Percentiles rank a stretch among this genome's conserved stretches.
phyloP scores from a whole-genome alignment of 1,284 basidiomycete genomes.

The Erythrobasidium hasegawianum region DNA sequence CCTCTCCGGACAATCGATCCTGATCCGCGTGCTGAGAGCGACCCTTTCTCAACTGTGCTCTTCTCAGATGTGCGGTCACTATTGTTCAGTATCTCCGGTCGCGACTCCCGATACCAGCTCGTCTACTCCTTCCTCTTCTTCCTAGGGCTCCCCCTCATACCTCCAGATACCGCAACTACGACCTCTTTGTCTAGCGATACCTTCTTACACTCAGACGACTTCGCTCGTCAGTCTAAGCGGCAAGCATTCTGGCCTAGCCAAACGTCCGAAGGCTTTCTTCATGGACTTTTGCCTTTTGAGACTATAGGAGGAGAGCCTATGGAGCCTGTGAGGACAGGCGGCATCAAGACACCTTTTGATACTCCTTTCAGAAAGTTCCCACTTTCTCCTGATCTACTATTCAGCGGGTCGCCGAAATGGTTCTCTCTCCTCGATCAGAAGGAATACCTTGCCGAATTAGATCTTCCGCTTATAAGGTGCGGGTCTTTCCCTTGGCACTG shows the following conservation, averaged over 20 bases:
- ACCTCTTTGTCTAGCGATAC: conserved; percentile 49
- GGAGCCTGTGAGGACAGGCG: conserved; percentile 47
- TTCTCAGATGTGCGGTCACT: conserved; percentile 73
- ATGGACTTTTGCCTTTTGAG: conserved; percentile 43
- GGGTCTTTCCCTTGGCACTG: conserved; percentile 28
- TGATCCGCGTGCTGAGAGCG: conserved; percentile 57
- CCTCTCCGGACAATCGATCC: conserved; percentile 61
- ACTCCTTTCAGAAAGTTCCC: conserved; percentile 43
- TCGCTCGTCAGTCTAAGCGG: conserved; percentile 36
- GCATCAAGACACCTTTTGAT: conserved; percentile 39
- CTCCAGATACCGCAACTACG: conserved; percentile 50
- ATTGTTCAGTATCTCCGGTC: conserved; percentile 60
- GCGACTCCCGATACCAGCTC: conserved; percentile 60
- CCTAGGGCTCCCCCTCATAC: conserved; percentile 60
- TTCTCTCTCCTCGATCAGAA: conserved; percentile 46
- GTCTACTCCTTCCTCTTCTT: conserved; percentile 72
- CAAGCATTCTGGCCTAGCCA: conserved; percentile 42
- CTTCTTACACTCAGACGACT: conserved; percentile 47
- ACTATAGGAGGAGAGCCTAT: conserved; percentile 50
- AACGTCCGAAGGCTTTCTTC: conserved; percentile 11
- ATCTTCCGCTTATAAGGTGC: conserved; percentile 46
- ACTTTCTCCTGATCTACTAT: conserved; percentile 39
- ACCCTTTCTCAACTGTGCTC: conserved; percentile 74
- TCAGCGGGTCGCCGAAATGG: conserved; percentile 45
- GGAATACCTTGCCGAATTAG: conserved; percentile 44